These are phyloP conservation scores for Theileria luwenshuni DNA, from an alignment of 169 alveolate species.

Conservation along the genomic window DNA sequence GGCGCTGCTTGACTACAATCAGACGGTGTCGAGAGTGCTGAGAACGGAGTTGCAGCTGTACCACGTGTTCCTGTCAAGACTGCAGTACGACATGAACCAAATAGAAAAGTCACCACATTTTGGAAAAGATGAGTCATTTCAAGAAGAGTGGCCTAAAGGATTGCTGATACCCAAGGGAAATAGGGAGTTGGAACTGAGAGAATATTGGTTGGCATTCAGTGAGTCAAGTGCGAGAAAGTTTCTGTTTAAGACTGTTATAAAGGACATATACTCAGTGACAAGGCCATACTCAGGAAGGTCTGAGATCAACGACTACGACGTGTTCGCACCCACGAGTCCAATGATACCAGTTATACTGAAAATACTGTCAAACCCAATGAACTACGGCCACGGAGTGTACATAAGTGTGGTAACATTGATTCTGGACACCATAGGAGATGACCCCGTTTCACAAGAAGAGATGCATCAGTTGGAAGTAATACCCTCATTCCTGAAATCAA, in stretches of 20 bases:
- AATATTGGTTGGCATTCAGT: slow-evolving; percentile 55
- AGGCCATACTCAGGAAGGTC: slow-evolving; percentile 37
- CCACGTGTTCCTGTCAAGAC: slow-evolving; percentile 69
- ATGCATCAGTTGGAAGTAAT: slow-evolving; percentile 70
- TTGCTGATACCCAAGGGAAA: slow-evolving; percentile 40
- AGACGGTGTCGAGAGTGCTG: slow-evolving; percentile 65
- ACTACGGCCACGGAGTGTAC: slow-evolving; percentile 72
- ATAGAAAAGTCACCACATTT: slow-evolving; percentile 55
- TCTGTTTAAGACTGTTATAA: slow-evolving; percentile 53
- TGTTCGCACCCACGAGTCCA: slow-evolving; percentile 47
- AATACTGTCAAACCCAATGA: slow-evolving; percentile 66
- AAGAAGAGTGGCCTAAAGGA: slow-evolving; percentile 44
- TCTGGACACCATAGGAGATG: slow-evolving; percentile 75
- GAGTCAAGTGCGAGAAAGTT: slow-evolving; percentile 54
- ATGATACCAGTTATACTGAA: slow-evolving; percentile 58
- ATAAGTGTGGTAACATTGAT: slow-evolving; percentile 71
- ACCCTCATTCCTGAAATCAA: slow-evolving; percentile 69
- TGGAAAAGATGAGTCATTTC: slow-evolving; percentile 23
- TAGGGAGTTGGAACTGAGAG: slow-evolving; percentile 31
- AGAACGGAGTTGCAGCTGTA: slow-evolving; percentile 73
- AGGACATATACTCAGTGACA: slow-evolving; percentile 41
- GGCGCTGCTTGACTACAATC: slow-evolving; percentile 75
- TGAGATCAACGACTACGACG: slow-evolving; percentile 53
- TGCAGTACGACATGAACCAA: slow-evolving; percentile 75
- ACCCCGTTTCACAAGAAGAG: slow-evolving; percentile 74